These are phyloP conservation scores for Penicillium macrosclerotiorum DNA, from an alignment of 495 filamentous ascomycete species.

Conservation along the genomic window DNA sequence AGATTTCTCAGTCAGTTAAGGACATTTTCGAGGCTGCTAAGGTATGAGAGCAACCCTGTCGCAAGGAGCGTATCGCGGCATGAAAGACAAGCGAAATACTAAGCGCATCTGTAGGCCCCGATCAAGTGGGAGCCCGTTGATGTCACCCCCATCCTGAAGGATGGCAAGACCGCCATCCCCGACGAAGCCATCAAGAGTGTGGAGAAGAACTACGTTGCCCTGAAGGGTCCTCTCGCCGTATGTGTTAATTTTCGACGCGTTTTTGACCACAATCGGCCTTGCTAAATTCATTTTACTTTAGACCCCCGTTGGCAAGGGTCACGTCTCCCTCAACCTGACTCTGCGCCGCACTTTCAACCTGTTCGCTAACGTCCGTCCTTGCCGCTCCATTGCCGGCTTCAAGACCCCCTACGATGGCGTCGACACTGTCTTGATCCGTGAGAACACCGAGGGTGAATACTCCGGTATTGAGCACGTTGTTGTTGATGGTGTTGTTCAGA, in stretches of 20 bases:
- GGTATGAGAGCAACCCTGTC: conserved; percentile 54
- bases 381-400: conserved; percentile 92
- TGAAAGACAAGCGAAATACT: conserved; percentile 17
- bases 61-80: no score
- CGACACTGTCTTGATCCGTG: conserved; percentile 95
- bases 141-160: conserved; percentile 87
- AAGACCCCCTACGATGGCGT: conserved; percentile 99
- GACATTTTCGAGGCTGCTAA: conserved; percentile 95
- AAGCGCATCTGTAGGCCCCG: conserved; percentile 65
- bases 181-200: conserved; percentile 89
- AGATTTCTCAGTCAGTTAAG: conserved; percentile 96
- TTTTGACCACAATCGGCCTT: conserved; percentile 3
- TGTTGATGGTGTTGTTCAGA: conserved; percentile 96
- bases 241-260: conserved; percentile 24
- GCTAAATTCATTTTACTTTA: conserved; percentile 36
- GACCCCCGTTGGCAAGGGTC: conserved; percentile 97
- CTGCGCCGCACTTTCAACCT: conserved; percentile 99
- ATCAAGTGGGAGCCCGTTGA: conserved; percentile 97
- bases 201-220: conserved; percentile 86
- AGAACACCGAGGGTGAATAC: conserved; percentile 99
- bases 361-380: conserved; percentile 97
- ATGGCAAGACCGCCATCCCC: conserved; percentile 89
- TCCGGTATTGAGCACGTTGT: conserved; percentile 99
- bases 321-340: conserved; percentile 98
- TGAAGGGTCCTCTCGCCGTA: conserved; percentile 97